Evolutionary conservation across 2,329 filamentous ascomycete species (phyloP), one percentile per base, ranked within the genome.

Genomic region (Trichoderma koningii): DNA sequence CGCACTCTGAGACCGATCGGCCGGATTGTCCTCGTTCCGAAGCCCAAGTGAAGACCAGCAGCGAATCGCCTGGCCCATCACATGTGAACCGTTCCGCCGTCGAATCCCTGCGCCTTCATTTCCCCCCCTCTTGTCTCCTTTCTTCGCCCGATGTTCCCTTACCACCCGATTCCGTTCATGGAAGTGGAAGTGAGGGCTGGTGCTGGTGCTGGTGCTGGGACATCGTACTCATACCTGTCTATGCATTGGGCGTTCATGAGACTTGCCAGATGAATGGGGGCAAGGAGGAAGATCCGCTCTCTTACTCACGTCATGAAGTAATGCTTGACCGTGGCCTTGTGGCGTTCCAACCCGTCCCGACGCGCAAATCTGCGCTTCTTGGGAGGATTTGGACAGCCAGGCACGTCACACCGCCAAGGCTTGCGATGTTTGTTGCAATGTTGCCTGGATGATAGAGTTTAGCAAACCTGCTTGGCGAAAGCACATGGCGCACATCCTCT

Each of bases 371-470:
- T 74, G 61, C 78, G 76, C 65, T 79, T 79, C 64, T 78, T 78
- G 12, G 75, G 74, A 9, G 76, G 76, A 47, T 80, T 80, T 14
- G 78, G 78, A 45, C 78, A 80, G 9, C 77, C 75, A 48, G 73
- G 72, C 23, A 76, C 63, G 47, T 75, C 73, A 69, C 78, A 80
- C 23, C 75, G 74, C 75, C 76, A 79, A 17, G 78, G 78, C 66
- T 79, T 79, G 28, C 75, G 73, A 66, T 80, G 78, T 53, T 80
- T 80, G 70, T 80, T 78, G 65, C 77, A 76, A 67, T 80, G 78
- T 69, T 79, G 77, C 59, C 78, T 80, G 68, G 65, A 59, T 17
- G 23, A 57, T 30, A 17, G 26, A 7, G 12, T 14, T 67, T 51
- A 71, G 67, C 41, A 63, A 56, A 62, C 23, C 26, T 48, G 45